These are phyloP conservation scores for Raffaelea deltoideospora DNA, from an alignment of 2,329 filamentous ascomycete genomes.

Conservation along the genomic window DNA sequence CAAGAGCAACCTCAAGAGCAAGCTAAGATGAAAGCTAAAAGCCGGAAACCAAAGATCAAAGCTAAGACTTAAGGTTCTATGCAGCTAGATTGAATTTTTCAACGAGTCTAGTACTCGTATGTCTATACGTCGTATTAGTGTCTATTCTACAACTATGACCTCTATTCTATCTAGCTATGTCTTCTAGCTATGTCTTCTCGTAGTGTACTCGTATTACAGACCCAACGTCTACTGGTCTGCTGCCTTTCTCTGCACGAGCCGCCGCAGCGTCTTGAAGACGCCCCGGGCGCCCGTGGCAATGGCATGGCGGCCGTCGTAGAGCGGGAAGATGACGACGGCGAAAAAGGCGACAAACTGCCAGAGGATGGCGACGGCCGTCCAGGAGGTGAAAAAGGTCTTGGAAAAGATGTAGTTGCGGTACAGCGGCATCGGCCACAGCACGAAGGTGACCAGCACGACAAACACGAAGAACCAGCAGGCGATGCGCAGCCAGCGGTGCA, in stretches of 20 bases:
- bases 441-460: slow-evolving; percentile 25
- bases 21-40: no score
- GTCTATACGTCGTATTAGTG: no score
- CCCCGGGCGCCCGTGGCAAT: slow-evolving; percentile 2
- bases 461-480: slow-evolving; percentile 4
- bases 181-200: no score
- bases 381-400: slow-evolving; percentile 27
- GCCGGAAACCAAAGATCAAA: no score
- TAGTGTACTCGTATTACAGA: no score
- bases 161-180: no score
- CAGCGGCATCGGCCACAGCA: slow-evolving; percentile 33
- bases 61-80: no score
- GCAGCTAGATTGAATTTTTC: no score
- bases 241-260: not conserved
- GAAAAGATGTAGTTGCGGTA: slow-evolving; percentile 34
- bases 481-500: slow-evolving; percentile 4
- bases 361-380: slow-evolving; percentile 26
- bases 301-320: slow-evolving; percentile 24
- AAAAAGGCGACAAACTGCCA: slow-evolving; percentile 32
- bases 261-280: not conserved
- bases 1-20: no score
- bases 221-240: no score
- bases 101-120: no score
- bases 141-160: no score
- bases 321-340: slow-evolving; percentile 28